These are phyloP conservation scores for Coccomyxa sp. DNA, from an alignment of 139 green algal genomes.

Conservation along the genomic window DNA sequence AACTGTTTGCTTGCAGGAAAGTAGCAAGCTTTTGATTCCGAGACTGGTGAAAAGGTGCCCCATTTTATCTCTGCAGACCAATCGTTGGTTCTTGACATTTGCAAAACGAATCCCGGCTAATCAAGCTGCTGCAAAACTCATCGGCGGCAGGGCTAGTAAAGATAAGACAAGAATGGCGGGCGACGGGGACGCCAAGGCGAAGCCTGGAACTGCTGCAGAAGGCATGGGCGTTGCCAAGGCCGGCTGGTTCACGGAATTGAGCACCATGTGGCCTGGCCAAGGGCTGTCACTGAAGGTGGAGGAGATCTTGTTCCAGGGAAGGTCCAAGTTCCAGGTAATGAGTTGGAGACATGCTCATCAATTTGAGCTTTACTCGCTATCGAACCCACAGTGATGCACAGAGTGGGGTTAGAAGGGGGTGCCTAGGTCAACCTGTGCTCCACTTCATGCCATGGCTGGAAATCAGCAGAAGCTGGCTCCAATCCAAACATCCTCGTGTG, in stretches of 20 bases:
- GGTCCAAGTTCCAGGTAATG: conserved; percentile 89
- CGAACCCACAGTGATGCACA: neutral
- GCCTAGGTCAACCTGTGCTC: no score
- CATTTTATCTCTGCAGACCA: neutral
- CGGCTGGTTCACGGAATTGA: conserved; percentile 91
- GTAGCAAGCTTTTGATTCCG: no score
- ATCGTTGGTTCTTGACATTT: neutral
- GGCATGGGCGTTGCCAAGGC: conserved; percentile 40
- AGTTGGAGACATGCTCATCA: neutral
- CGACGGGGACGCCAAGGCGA: neutral
- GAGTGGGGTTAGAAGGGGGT: no score
- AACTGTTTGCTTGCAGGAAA: no score
- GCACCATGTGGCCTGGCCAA: conserved; percentile 89
- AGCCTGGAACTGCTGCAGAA: conserved; percentile 29
- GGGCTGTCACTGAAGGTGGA: conserved; percentile 86
- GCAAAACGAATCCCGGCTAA: neutral
- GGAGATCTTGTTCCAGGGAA: conserved; percentile 78
- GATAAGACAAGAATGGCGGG: neutral
- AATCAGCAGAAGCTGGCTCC: neutral
- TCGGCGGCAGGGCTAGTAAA: neutral
- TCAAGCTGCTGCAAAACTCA: neutral
- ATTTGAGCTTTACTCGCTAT: neutral
- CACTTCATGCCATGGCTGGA: neutral
- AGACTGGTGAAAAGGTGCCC: neutral
- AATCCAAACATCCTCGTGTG: neutral